phyloP scores from a whole-genome alignment of 2,329 filamentous ascomycete genomes.

The Xylaria arbuscula region DNA sequence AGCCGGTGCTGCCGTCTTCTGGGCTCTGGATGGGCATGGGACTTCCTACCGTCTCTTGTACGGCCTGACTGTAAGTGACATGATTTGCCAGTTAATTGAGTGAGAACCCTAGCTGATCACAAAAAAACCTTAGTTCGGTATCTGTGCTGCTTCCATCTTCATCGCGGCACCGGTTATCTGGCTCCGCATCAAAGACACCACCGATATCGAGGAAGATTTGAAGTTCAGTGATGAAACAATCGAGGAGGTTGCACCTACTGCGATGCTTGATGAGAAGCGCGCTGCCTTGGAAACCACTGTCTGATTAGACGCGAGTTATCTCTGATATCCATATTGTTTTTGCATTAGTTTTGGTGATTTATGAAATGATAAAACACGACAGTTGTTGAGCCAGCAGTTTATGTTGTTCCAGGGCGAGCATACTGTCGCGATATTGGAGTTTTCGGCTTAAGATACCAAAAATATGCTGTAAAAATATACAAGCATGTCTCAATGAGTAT shows the following conservation, averaged over 20 bases:
- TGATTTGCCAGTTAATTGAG: neutral
- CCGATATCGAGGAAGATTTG: slow-evolving; percentile 83
- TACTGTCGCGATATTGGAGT: slow-evolving; percentile 4
- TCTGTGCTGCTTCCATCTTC: slow-evolving; percentile 70
- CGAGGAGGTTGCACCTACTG: slow-evolving; percentile 68
- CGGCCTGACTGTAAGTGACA: slow-evolving; percentile 60
- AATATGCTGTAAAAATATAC: slow-evolving; percentile 10
- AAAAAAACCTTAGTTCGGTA: slow-evolving; percentile 27
- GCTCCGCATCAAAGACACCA: slow-evolving; percentile 82
- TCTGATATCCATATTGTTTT: neutral
- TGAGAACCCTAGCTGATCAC: slow-evolving; percentile 7
- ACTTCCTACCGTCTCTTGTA: slow-evolving; percentile 78
- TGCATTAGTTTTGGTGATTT: slow-evolving; percentile 14
- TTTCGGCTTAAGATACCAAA: slow-evolving; percentile 26
- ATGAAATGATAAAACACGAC: slow-evolving; percentile 15
- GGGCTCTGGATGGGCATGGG: slow-evolving; percentile 72
- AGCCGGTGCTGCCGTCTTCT: slow-evolving; percentile 82
- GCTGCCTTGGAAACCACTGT: slow-evolving; percentile 19
- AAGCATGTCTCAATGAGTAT: slow-evolving; percentile 9
- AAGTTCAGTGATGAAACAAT: slow-evolving; percentile 86
- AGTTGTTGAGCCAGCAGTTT: neutral
- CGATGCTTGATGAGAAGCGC: slow-evolving; percentile 46
- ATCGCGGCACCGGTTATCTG: slow-evolving; percentile 84
- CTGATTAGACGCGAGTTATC: slow-evolving; percentile 6
- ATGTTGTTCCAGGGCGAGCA: slow-evolving; percentile 10